A percentile compares a stretch with the other conserved stretches of the same genome.
Evolutionary conservation across 352 stramenopile genomes (phyloP).

Genomic region (Phytophthora capsici): DNA sequence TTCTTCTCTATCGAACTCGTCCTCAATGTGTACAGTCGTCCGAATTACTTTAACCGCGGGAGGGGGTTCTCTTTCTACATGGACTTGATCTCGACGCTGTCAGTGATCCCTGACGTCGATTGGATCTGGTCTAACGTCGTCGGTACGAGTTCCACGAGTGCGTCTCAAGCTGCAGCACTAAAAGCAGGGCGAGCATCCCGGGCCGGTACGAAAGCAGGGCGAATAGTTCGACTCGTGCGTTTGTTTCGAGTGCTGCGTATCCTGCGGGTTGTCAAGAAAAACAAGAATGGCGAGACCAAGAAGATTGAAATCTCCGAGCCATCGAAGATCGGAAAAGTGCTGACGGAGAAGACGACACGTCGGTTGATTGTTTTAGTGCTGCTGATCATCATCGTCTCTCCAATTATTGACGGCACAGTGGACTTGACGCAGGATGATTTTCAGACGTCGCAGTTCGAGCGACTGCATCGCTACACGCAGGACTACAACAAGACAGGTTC

Average conservation of each 20-base stretch:
- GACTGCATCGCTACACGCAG: slow-evolving; percentile 82
- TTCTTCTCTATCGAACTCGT: slow-evolving; percentile 77
- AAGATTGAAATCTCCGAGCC: slow-evolving; percentile 82
- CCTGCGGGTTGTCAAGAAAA: slow-evolving; percentile 83
- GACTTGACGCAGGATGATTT: slow-evolving; percentile 80
- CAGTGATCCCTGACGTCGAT: slow-evolving; percentile 91
- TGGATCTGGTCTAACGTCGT: slow-evolving; percentile 83
- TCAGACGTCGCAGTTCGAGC: slow-evolving; percentile 76
- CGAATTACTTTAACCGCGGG: slow-evolving; percentile 81
- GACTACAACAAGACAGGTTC: slow-evolving; percentile 79
- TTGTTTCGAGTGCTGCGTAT: slow-evolving; percentile 93
- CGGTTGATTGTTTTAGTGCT: slow-evolving; percentile 92
- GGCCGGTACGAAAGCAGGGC: slow-evolving; percentile 86
- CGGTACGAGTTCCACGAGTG: slow-evolving; percentile 29
- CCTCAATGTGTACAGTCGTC: slow-evolving; percentile 73
- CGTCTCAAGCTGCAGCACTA: slow-evolving; percentile 67
- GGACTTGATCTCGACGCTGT: slow-evolving; percentile 94
- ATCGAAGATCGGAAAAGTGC: slow-evolving; percentile 94
- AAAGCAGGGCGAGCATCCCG: slow-evolving; percentile 87
- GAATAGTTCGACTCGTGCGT: slow-evolving; percentile 93
- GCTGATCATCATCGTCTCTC: slow-evolving; percentile 86
- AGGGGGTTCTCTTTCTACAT: slow-evolving; percentile 92
- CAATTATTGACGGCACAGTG: slow-evolving; percentile 80
- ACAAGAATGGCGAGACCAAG: slow-evolving; percentile 64
- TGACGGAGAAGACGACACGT: slow-evolving; percentile 95